Conservation (phyloP, 2,329 filamentous ascomycete genomes). For the Botrytis cinerea region DNA sequence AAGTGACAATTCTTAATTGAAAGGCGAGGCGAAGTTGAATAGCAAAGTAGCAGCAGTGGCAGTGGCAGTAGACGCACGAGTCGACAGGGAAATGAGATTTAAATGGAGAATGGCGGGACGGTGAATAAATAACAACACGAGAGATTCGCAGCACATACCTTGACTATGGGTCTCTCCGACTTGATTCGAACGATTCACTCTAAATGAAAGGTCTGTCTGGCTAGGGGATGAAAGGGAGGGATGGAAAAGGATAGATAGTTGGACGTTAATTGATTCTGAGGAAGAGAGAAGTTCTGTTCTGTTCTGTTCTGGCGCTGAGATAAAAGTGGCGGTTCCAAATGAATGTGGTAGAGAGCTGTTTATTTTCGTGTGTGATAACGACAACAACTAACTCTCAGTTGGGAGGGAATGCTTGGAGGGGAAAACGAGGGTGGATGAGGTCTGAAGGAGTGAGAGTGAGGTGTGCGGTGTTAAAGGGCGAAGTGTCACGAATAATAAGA, state of each 20-base stretch:
- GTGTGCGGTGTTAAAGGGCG: constrained; percentile 1
- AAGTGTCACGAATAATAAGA: constrained; percentile 24
- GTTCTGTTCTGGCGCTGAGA: constrained; percentile 25
- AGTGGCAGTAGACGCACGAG: neutral
- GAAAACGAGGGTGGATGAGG: constrained; percentile 18
- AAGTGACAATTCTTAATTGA: neutral
- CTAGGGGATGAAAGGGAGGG: neutral
- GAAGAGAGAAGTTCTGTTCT: constrained; percentile 22
- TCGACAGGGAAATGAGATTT: neutral
- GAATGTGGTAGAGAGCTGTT: constrained; percentile 43
- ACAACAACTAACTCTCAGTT: constrained; percentile 40
- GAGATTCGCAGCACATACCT: constrained; percentile 29
- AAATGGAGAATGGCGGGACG: constrained; percentile 13
- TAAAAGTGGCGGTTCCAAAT: constrained; percentile 41
- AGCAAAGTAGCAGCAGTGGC: neutral
- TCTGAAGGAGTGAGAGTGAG: neutral
- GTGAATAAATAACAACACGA: constrained; percentile 2
- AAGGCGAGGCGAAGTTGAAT: neutral
- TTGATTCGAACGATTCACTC: constrained; percentile 9
- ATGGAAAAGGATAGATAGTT: neutral
- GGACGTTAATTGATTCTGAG: constrained; percentile 23
- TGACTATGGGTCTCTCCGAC: constrained; percentile 28
- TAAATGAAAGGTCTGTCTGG: constrained; percentile 10
- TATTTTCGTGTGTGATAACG: constrained; percentile 3
- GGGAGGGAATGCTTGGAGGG: constrained; percentile 39